Base-by-base conservation (phyloP, 257 asterid genomes). In the Rehmannia glutinosa region DNA sequence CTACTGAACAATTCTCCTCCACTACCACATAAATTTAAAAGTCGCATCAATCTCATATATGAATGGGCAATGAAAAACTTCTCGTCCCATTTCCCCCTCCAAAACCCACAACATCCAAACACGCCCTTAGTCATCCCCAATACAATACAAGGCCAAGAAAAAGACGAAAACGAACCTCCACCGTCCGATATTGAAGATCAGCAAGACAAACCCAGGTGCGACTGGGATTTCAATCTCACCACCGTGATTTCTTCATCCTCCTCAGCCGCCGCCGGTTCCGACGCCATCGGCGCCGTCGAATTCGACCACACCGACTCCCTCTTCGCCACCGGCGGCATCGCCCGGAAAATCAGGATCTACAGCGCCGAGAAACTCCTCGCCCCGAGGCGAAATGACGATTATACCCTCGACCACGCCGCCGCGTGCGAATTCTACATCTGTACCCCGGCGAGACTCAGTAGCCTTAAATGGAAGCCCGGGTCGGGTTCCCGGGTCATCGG, bases 41-140 rank as follows among this genome's bases (percentile, higher is more conserved):
- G 67, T 46, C 58, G 69, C 71, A 64, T 66, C 70, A 36, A 49
- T 41, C 68, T 74, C 80, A 66, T 36, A 66, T 36, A 73, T 82
- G 87, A 80, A 83, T 82, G 95, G 95, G 84, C 75, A 74, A 89
- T 89, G 96, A 84, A 78, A 72, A 86, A 78, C 84, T 71, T 69
- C 33, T 81, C 86, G 0, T 63, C 85, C 24, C 71, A 61, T 25
- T 45, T 56, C 35, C 47, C 35, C 20, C 51, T 17, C 45, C 62
- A 13, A 42, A 56, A n/a, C 60, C 77, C 62, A 30, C 51, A 30
- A 23, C 35, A 59, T 3, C 55, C 63, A 21, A 62, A n/a, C n/a
- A n/a, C n/a, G n/a, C n/a, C n/a, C n/a, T n/a, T n/a, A n/a, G n/a
- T n/a, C n/a, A n/a, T n/a, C n/a, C n/a, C n/a, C n/a, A n/a, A n/a